Evolutionary conservation across 495 filamentous ascomycete genomes (phyloP), one percentile per base, ranked within the genome.

Genomic region (Sphaerosporella brunnea): DNA sequence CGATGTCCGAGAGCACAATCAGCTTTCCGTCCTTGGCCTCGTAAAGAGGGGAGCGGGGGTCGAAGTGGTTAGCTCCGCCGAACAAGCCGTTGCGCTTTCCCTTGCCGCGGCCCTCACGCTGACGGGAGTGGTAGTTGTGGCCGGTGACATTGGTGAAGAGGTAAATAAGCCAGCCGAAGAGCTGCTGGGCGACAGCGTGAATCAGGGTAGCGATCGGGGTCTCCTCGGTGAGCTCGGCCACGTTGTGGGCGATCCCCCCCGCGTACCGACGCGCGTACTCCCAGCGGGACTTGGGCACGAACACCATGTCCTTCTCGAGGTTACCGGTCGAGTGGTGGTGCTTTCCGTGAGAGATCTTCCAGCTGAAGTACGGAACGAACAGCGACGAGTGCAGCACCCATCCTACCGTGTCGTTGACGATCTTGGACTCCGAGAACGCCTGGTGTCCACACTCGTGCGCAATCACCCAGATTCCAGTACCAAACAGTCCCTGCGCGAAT

Each of bases 251-350:
- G 49, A 84, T 52, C 15, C 53, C 53, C 15, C 53, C 53, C 21
- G 50, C 57, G 45, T 56, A 56, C 36, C 76, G 75, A 41, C 69
- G 73, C 25, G 82, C 82, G 54, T 79, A 82, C 62, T 78, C 63
- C 40, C 84, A 73, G 28, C 85, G 75, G 48, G 82, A 85, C 69
- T 80, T 83, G 28, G 90, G 90, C 2, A 93, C 71, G 67, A 94
- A 94, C 49, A 95, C 90, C 85, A 95, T 95, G 66, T 97, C 90
- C 55, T 86, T 82, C 63, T 88, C 84, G 56, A 97, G 70, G 72
- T 97, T 73, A 51, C 86, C 90, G 34, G 90, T 97, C 41, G 85
- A 84, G 71, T 95, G 87, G 73, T 93, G 84, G 69, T 93, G 84
- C 73, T 87, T 85, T 63, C 81, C 77, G 68, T 93, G 84, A 51